Evolutionary conservation across 108 stramenopile genomes (phyloP).

Genomic region (Schizochytrium sp.): DNA sequence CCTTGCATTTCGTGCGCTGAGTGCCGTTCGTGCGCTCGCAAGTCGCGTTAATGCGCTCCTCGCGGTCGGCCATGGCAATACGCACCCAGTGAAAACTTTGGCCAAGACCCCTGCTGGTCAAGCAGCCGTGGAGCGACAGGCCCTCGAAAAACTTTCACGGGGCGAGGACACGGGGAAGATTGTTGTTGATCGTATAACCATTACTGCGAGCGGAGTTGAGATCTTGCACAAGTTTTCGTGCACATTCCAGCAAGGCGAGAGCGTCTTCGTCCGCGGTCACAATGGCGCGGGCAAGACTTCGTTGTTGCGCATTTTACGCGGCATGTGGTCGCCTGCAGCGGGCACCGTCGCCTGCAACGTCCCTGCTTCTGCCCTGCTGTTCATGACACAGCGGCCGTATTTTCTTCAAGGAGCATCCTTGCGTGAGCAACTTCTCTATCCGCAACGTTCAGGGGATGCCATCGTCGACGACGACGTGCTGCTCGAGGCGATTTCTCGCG

Average conservation of each 20-base stretch:
- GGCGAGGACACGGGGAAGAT: neutral
- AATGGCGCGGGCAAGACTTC: constrained; percentile 2
- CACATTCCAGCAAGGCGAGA: neutral
- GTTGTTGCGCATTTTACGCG: neutral
- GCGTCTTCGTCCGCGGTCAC: neutral
- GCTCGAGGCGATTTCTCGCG: neutral
- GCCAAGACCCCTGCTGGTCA: neutral
- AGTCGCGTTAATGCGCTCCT: neutral
- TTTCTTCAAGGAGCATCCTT: neutral
- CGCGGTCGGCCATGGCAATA: neutral
- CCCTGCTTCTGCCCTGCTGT: neutral
- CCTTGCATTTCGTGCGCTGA: neutral
- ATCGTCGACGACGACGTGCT: neutral
- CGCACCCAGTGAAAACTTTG: neutral
- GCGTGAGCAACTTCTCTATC: neutral
- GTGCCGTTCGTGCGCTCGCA: neutral
- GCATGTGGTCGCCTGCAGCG: neutral
- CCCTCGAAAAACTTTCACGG: neutral
- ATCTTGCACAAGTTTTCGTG: neutral
- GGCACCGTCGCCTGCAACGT: neutral
- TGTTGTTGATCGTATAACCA: neutral
- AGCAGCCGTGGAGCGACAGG: neutral
- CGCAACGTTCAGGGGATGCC: neutral
- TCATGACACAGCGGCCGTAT: neutral
- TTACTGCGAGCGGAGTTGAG: neutral